Base-by-base conservation (phyloP, 495 filamentous ascomycete genomes). In the Cercophora sp. region DNA sequence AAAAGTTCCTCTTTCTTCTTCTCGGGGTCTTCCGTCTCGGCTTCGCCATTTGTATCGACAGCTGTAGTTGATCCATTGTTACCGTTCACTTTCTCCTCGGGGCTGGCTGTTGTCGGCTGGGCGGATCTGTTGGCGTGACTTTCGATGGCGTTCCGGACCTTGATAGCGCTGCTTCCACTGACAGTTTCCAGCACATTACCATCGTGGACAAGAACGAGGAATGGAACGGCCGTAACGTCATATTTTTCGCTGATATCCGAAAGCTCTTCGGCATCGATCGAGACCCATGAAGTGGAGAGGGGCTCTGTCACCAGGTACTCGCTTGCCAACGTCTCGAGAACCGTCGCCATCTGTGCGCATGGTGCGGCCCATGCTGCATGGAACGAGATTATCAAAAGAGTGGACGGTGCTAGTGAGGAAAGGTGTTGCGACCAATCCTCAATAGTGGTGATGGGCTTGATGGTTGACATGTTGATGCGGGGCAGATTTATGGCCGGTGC, bases 351-450 rank as follows among this genome's bases (percentile, higher is more conserved):
- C 70, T 96, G 91, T 48, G 86, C 79, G 75, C 93, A 97, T 10
- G 91, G 93, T 24, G 87, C 89, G n/a, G 94, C 93, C 93, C 94
- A 97, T 60, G 90, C 86, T 0, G 94, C 87, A 70, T 96, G 85
- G 75, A 97, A 97, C 67, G 90, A 96, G 60, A 96, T 79, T 59
- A 96, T 81, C 42, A 88, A 71, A 29, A 96, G 80, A 9, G 86
- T 78, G 5, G 83, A 76, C 4, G 83, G 59, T 0, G 87, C 80
- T 13, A 91, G 77, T 16, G 83, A 74, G 42, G 76, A 68, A 49
- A 88, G 65, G 64, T 86, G 76, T 27, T 77, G 59, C 31, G 78
- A 67, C 80, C 93, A 97, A 57, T 79, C 80, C 51, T 76, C 70
- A 52, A 86, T 81, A 48, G 75, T 79, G 41, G 73, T 78, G 72